Base-by-base conservation (phyloP, 495 filamentous ascomycete species). In the Hypoxylon cercidicola region DNA sequence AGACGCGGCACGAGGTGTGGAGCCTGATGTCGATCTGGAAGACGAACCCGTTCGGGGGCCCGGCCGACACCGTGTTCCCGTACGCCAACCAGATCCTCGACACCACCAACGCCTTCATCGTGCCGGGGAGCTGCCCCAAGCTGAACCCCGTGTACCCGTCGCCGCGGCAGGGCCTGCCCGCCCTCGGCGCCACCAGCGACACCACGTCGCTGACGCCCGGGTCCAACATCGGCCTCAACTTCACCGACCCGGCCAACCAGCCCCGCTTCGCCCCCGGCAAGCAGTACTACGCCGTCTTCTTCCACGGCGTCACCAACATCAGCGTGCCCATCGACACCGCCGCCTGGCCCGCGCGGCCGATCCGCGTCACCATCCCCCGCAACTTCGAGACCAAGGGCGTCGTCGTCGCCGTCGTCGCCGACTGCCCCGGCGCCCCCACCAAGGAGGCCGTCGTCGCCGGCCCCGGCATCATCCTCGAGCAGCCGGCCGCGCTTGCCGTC, bases 71-170 rank as follows among this genome's bases (percentile, higher is more conserved):
- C 1, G 52, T 69, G 1, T 85, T 84, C 65, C 83, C 83, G 0
- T 85, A 84, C 62, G 80, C 83, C 19, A 82, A 81, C 68, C 73
- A 85, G 69, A 78, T 85, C 50, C 77, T 85, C 21, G 78, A 84
- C 55, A 74, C 68, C 20, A 85, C 82, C n/a, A 79, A 78, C 59
- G 62, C 48, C 18, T 82, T 81, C 69, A 73, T 85, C 58, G 64
- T 84, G 2, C 77, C 79, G 0, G 79, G 80, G 0, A 80, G 75
- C 70, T 85, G 82, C 62, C 82, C 82, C 6, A 20, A 57, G 8
- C 72, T 73, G 49, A 85, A 85, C 68, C 83, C 83, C 0, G 55
- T 58, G 28, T 85, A 80, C 58, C 83, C 83, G 13, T 62, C 69
- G 32, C 81, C 80, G n/a, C 71, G 72, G 13, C 81, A 83, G 64